Evolutionary conservation across 371 early-diverging fungal species (phyloP).

Genomic region (Lichtheimia corymbifera): DNA sequence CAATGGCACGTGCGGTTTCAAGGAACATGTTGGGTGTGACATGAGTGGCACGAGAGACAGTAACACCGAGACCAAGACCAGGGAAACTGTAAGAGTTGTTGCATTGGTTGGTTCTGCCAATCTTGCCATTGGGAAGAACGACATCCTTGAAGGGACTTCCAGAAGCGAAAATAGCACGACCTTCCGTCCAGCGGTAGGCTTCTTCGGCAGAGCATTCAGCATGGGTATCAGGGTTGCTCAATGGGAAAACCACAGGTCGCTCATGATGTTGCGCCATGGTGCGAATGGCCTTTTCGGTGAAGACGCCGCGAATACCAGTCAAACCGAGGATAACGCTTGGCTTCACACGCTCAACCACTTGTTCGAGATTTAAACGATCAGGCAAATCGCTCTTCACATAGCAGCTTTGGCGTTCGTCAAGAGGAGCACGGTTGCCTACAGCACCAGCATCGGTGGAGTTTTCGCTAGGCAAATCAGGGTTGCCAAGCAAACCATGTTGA

Average conservation of each 20-base stretch:
- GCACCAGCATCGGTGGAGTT: not conserved
- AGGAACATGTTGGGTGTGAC: conserved; percentile 64
- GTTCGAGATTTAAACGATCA: conserved; percentile 53
- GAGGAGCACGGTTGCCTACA: not conserved
- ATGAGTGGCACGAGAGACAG: conserved; percentile 56
- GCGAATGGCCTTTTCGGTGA: conserved; percentile 57
- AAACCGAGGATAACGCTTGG: conserved; percentile 69
- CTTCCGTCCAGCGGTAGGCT: conserved; percentile 64
- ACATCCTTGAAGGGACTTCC: conserved; percentile 63
- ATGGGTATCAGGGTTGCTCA: conserved; percentile 66
- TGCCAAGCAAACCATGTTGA: conserved; percentile 56
- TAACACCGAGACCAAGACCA: conserved; percentile 64
- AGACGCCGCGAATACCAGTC: conserved; percentile 61
- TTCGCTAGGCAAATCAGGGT: conserved; percentile 26
- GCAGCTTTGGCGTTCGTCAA: conserved; percentile 57
- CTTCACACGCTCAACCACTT: conserved; percentile 60
- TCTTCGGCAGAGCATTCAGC: conserved; percentile 69
- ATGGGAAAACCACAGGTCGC: conserved; percentile 64
- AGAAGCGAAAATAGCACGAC: conserved; percentile 65
- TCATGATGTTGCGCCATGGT: conserved; percentile 62
- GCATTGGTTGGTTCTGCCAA: conserved; percentile 60
- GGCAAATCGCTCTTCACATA: conserved; percentile 56
- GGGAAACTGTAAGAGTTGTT: conserved; percentile 68
- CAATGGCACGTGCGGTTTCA: conserved; percentile 62
- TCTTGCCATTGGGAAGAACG: conserved; percentile 40